These are phyloP conservation scores for Ceratocystiopsis brevicomis DNA, from an alignment of 2,329 filamentous ascomycete genomes.

Conservation along the genomic window DNA sequence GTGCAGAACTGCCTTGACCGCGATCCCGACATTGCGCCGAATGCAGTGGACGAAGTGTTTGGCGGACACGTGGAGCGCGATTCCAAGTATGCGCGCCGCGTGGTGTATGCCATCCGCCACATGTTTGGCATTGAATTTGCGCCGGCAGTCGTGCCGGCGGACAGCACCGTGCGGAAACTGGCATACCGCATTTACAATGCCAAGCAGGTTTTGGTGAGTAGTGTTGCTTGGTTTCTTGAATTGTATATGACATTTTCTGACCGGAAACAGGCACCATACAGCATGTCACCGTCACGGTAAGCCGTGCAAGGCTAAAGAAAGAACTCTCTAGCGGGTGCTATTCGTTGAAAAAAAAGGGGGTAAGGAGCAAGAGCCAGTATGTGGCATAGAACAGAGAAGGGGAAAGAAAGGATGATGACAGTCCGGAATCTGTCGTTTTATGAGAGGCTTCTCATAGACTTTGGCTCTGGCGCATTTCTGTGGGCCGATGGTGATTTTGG, in stretches of 20 bases:
- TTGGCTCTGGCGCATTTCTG: too few species aligned
- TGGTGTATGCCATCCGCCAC: slow-evolving; percentile 85
- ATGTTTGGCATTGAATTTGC: slow-evolving; percentile 98
- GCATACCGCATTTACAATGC: slow-evolving; percentile 92
- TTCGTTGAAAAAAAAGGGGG: too few species aligned
- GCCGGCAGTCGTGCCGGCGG: slow-evolving; percentile 75
- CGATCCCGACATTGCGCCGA: slow-evolving; percentile 77
- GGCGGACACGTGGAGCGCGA: slow-evolving; percentile 72
- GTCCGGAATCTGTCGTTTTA: too few species aligned
- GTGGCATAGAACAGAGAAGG: too few species aligned
- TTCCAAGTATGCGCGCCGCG: slow-evolving; percentile 69
- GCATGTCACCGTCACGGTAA: slow-evolving; percentile 39
- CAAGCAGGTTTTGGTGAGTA: slow-evolving; percentile 75
- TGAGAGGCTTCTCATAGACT: too few species aligned
- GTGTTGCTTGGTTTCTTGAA: neutral
- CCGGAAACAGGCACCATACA: slow-evolving; percentile 42
- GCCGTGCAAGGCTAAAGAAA: neutral
- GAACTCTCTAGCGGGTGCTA: too few species aligned
- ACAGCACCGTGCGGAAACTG: slow-evolving; percentile 76
- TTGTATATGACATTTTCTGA: neutral
- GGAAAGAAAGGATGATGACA: too few species aligned
- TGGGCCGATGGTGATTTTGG: too few species aligned
- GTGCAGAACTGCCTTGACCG: slow-evolving; percentile 85
- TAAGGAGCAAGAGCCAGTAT: too few species aligned
- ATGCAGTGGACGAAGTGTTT: slow-evolving; percentile 60